phyloP scores from a whole-genome alignment of 495 filamentous ascomycete genomes.

The Polyplosphaeria fusca region DNA sequence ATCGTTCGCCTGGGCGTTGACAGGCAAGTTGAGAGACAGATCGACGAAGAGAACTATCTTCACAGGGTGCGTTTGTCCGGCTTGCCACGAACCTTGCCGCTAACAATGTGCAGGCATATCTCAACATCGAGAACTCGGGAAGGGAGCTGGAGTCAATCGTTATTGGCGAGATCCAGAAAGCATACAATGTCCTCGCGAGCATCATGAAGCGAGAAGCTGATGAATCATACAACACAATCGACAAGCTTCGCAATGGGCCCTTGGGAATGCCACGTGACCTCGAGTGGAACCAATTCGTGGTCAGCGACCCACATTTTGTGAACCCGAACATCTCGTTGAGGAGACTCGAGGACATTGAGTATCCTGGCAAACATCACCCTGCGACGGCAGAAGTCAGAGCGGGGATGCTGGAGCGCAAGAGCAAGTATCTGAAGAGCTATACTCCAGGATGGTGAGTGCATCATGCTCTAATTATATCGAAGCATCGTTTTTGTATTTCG shows the following conservation, averaged over 20 bases:
- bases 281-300: constrained; percentile 85
- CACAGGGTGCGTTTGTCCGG: constrained; percentile 65
- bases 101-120: constrained; percentile 64
- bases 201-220: constrained; percentile 89
- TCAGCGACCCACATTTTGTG: constrained; percentile 80
- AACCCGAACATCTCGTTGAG: constrained; percentile 79
- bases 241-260: constrained; percentile 78
- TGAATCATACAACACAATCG: constrained; percentile 69
- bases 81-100: constrained; percentile 17
- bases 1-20: constrained; percentile 80
- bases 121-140: constrained; percentile 92
- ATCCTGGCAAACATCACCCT: constrained; percentile 88
- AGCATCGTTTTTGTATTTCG: constrained; percentile 24
- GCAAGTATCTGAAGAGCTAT: constrained; percentile 98
- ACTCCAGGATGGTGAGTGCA: constrained; percentile 84
- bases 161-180: constrained; percentile 94
- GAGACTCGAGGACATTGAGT: constrained; percentile 77
- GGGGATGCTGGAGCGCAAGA: constrained; percentile 92
- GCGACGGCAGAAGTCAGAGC: constrained; percentile 82
- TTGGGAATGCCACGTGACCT: constrained; percentile 85
- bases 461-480: constrained; percentile 38
- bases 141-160: constrained; percentile 93
- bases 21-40: constrained; percentile 81
- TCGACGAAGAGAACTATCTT: constrained; percentile 96
- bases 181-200: constrained; percentile 85